Percentiles rank a stretch among this genome's conserved stretches.
Conservation (phyloP, 371 early-diverging fungal genomes). For the Mortierella sp. region DNA sequence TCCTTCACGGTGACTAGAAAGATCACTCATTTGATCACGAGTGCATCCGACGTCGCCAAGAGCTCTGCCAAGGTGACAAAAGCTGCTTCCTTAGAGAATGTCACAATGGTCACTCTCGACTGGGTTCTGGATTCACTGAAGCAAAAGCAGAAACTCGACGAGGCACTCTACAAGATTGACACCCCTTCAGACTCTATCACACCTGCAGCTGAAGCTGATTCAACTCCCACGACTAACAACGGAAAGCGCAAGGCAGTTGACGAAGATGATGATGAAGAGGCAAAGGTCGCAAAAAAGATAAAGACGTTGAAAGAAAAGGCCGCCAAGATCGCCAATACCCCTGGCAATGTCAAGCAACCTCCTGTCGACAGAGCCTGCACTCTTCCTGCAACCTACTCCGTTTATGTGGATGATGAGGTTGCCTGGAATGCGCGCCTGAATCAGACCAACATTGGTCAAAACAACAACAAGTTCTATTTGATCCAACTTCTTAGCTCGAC, state of each 20-base stretch:
- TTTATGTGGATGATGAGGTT: conserved; percentile 55
- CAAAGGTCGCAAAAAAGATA: conserved; percentile 38
- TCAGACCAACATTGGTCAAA: conserved; percentile 68
- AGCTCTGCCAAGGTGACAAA: conserved; percentile 34
- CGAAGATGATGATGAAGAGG: conserved; percentile 21
- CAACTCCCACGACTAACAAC: conserved; percentile 9
- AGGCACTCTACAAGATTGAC: conserved; percentile 20
- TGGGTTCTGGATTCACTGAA: conserved; percentile 57
- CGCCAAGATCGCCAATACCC: conserved; percentile 23
- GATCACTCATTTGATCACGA: conserved; percentile 55
- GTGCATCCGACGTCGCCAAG: conserved; percentile 30
- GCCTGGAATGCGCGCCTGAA: conserved; percentile 70
- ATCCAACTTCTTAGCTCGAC: conserved; percentile 63
- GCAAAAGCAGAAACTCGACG: conserved; percentile 32
- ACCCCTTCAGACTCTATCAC: background rate
- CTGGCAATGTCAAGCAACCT: conserved; percentile 56
- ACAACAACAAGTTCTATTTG: conserved; percentile 77
- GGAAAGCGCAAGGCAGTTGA: conserved; percentile 46
- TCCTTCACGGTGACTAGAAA: conserved; percentile 24
- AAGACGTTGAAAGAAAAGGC: conserved; percentile 39
- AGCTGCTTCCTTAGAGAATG: conserved; percentile 22
- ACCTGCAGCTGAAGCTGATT: background rate
- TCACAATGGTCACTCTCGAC: conserved; percentile 49
- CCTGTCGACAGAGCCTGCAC: conserved; percentile 48
- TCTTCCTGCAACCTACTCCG: conserved; percentile 20